These are phyloP conservation scores for Phytophthora rubi DNA, from an alignment of 352 stramenopile genomes.

Conservation along the genomic window DNA sequence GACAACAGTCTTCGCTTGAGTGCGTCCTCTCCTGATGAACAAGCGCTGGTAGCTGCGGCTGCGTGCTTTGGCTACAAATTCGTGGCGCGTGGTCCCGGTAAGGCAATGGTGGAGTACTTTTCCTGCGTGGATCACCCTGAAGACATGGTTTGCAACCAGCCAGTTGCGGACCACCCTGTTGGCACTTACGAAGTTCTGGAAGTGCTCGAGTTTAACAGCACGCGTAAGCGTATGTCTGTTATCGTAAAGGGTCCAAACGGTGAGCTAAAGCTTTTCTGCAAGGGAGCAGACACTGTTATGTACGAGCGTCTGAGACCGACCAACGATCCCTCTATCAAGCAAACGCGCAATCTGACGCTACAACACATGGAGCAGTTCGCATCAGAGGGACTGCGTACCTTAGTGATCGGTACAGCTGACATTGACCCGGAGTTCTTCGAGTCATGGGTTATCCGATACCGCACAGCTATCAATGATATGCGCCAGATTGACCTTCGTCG, in stretches of 20 bases:
- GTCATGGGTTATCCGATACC: conserved; percentile 73
- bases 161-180: conserved; percentile 37
- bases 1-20: conserved; percentile 88
- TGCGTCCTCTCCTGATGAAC: conserved; percentile 92
- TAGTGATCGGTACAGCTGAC: conserved; percentile 80
- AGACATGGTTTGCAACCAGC: conserved; percentile 36
- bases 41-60: conserved; percentile 86
- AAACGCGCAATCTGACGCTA: conserved; percentile 71
- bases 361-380: conserved; percentile 91
- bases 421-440: conserved; percentile 70
- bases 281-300: conserved; percentile 91
- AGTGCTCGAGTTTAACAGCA: conserved; percentile 95
- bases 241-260: conserved; percentile 71
- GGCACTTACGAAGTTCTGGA: conserved; percentile 89
- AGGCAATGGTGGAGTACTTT: conserved; percentile 80
- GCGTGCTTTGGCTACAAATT: conserved; percentile 89
- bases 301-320: conserved; percentile 76
- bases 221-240: conserved; percentile 96
- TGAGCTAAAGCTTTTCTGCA: conserved; percentile 81
- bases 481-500: conserved; percentile 83
- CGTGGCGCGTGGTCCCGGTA: conserved; percentile 66
- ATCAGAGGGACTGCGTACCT: conserved; percentile 88
- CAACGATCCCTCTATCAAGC: conserved; percentile 48
- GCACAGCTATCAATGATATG: conserved; percentile 86
- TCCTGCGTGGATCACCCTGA: conserved; percentile 56